phyloP scores from a whole-genome alignment of 805 yeast genomes.

The Isabelozyma heimii region DNA sequence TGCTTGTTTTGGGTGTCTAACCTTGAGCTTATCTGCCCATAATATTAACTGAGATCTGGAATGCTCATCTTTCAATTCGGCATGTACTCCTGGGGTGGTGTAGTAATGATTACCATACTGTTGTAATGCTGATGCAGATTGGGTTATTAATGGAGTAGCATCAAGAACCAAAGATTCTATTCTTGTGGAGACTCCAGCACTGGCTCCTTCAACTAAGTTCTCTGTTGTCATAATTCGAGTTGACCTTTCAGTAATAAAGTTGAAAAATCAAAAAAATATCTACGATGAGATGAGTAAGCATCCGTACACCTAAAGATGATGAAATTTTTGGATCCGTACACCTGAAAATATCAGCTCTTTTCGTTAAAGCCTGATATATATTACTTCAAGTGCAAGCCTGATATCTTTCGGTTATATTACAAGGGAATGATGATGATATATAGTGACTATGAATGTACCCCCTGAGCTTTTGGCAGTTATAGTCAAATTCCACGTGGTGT shows the following conservation, averaged over 20 bases:
- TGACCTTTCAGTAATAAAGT: not conserved
- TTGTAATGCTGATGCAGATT: slow-evolving; percentile 70
- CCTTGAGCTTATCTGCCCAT: slow-evolving; percentile 71
- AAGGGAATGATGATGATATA: too few species aligned
- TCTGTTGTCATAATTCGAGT: not conserved
- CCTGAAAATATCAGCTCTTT: too few species aligned
- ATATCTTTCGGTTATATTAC: too few species aligned
- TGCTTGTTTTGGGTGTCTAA: slow-evolving; percentile 74
- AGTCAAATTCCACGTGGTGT: too few species aligned
- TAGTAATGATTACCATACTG: slow-evolving; percentile 68
- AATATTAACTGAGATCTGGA: slow-evolving; percentile 75
- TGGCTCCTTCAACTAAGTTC: not conserved
- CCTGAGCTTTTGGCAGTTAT: too few species aligned
- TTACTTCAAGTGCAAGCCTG: too few species aligned
- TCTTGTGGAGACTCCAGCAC: slow-evolving; percentile 11
- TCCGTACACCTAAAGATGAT: too few species aligned
- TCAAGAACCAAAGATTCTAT: slow-evolving; percentile 73
- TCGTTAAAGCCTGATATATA: too few species aligned
- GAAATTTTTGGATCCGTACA: too few species aligned
- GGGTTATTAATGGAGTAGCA: slow-evolving; percentile 93
- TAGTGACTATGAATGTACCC: too few species aligned
- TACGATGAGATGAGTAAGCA: not conserved
- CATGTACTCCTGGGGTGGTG: slow-evolving; percentile 89
- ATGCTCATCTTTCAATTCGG: slow-evolving; percentile 82
- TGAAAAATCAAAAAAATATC: not conserved